These are phyloP conservation scores for Tricholoma sp. DNA, from an alignment of 768 basidiomycete species.

Conservation along the genomic window DNA sequence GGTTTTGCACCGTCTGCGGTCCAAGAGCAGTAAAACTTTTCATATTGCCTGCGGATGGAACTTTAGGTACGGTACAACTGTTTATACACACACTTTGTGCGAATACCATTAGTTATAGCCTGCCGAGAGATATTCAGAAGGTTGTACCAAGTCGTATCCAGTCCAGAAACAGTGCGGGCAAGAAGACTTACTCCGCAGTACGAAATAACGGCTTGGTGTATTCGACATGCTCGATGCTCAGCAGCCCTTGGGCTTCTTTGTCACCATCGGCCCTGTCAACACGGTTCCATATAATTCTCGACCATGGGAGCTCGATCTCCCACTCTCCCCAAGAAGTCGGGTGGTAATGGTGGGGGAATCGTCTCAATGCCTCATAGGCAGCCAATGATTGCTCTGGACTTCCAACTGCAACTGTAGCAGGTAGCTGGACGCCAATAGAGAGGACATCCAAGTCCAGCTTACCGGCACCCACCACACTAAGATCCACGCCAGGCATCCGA, in stretches of 20 bases:
- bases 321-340: slow-evolving; percentile 10
- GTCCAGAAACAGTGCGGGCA: too few relatives aligned
- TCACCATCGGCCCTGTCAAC: neutral
- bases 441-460: slow-evolving; percentile 6
- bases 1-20: too few relatives aligned
- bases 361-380: slow-evolving; percentile 2
- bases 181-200: too few relatives aligned
- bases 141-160: too few relatives aligned
- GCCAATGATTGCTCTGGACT: neutral
- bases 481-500: neutral
- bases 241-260: neutral
- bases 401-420: neutral
- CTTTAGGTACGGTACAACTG: too few relatives aligned
- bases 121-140: too few relatives aligned
- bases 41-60: too few relatives aligned
- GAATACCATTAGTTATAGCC: too few relatives aligned
- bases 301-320: slow-evolving; percentile 9
- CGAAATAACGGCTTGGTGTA: slow-evolving; percentile 2
- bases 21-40: too few relatives aligned
- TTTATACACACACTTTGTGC: too few relatives aligned
- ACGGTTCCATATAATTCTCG: slow-evolving; percentile 13
- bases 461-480: neutral
- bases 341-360: slow-evolving; percentile 6
- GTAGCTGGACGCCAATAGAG: slow-evolving; percentile 9
- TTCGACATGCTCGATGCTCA: slow-evolving; percentile 10